Conservation (phyloP, 306 rosid genomes). For the Cucurbita moschata region DNA sequence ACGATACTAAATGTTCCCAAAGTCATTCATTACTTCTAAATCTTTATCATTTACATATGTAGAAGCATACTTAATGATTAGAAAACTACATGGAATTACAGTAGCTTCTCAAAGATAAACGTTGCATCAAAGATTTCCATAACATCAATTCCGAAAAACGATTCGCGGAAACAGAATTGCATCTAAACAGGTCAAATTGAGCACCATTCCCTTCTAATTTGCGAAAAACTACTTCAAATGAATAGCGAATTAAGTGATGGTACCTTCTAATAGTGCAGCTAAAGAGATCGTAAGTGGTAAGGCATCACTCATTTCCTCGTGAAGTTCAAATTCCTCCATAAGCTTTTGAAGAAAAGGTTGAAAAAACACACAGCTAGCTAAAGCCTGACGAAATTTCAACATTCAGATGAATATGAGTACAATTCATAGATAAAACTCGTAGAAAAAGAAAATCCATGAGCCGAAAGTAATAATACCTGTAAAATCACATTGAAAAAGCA, state of each 20-base stretch:
- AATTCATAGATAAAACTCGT: neutral
- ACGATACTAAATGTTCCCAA: neutral
- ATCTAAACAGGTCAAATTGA: neutral
- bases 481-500: slow-evolving; percentile 78
- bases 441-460: neutral
- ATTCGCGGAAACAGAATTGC: neutral
- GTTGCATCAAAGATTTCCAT: neutral
- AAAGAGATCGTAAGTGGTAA: slow-evolving; percentile 60
- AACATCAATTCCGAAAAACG: neutral
- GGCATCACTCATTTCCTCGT: slow-evolving; percentile 24
- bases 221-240: neutral
- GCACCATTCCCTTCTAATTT: neutral
- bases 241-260: neutral
- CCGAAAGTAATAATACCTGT: slow-evolving; percentile 35
- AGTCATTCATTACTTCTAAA: neutral
- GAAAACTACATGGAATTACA: neutral
- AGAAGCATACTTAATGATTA: neutral
- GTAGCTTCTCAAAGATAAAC: neutral
- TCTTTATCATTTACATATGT: too few relatives aligned
- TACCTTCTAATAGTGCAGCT: slow-evolving; percentile 56
- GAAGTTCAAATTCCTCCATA: slow-evolving; percentile 31
- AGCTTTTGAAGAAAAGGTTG: slow-evolving; percentile 39
- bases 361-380: slow-evolving; percentile 65
- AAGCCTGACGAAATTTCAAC: slow-evolving; percentile 36
- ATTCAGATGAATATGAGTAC: neutral